phyloP scores from a whole-genome alignment of 768 basidiomycete genomes.

The Psilocybe azurescens region DNA sequence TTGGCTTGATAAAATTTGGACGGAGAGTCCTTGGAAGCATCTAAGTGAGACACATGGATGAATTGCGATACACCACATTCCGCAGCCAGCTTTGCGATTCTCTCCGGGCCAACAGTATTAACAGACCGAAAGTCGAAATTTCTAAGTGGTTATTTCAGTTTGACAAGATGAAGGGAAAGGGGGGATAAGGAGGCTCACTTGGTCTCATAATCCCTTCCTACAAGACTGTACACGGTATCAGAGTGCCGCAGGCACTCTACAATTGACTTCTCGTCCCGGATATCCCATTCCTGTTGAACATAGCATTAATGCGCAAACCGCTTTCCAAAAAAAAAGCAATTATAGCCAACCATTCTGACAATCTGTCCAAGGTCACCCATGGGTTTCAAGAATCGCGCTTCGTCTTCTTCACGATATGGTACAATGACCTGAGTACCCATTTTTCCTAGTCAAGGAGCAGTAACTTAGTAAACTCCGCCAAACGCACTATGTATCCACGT shows the following conservation, averaged over 20 bases:
- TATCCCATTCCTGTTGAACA: constrained; percentile 90
- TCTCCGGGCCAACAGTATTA: constrained; percentile 80
- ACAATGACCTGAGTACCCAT: constrained; percentile 92
- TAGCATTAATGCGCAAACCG: constrained; percentile 5
- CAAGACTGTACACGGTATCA: constrained; percentile 95
- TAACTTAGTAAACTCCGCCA: constrained; percentile 1
- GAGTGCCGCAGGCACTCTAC: constrained; percentile 94
- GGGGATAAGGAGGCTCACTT: constrained; percentile 60
- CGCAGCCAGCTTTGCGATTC: constrained; percentile 84
- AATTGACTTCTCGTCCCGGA: constrained; percentile 88
- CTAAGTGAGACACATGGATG: constrained; percentile 94
- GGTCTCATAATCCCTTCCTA: constrained; percentile 93
- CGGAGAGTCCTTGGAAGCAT: constrained; percentile 78
- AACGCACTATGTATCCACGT: constrained; percentile 20
- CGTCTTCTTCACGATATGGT: constrained; percentile 95
- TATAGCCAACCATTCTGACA: constrained; percentile 79
- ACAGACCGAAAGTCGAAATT: constrained; percentile 88
- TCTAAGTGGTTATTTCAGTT: constrained; percentile 46
- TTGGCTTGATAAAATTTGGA: constrained; percentile 91
- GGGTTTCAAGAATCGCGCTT: constrained; percentile 86
- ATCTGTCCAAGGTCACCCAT: constrained; percentile 98
- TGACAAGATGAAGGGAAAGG: constrained; percentile 8
- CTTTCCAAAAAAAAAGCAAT: constrained; percentile 3
- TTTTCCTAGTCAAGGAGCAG: constrained; percentile 61
- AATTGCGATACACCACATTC: constrained; percentile 81